phyloP scores from a whole-genome alignment of 352 stramenopile genomes.

The Phytophthora hybrid region DNA sequence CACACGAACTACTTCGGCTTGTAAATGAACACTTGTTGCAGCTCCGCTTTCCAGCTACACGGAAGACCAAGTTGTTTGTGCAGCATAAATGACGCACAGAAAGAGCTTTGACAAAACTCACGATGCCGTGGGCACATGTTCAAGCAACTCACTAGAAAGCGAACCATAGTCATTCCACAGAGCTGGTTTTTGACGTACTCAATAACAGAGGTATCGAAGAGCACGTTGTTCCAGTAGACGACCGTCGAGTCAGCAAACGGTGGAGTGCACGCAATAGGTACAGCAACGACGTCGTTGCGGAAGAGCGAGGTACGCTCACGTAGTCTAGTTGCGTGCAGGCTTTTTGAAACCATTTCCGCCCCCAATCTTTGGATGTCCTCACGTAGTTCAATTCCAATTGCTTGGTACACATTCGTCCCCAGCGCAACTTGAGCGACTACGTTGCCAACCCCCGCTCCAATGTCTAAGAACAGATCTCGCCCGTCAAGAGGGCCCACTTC shows the following conservation, averaged over 20 bases:
- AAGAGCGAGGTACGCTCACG: not conserved
- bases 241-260: constrained; percentile 3
- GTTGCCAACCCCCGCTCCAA: constrained; percentile 11
- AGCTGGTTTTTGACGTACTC: not conserved
- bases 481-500: not conserved
- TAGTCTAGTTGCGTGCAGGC: not conserved
- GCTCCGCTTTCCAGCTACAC: not conserved
- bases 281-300: not conserved
- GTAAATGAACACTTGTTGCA: not conserved
- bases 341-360: not conserved
- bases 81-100: not conserved
- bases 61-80: not conserved
- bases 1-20: not conserved
- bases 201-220: constrained; percentile 1
- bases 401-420: not conserved
- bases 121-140: not conserved
- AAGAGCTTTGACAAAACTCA: not conserved
- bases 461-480: constrained; percentile 3
- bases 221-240: constrained; percentile 16
- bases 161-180: not conserved
- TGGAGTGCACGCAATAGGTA: not conserved
- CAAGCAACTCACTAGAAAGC: not conserved
- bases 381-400: constrained; percentile 14
- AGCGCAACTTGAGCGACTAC: not conserved
- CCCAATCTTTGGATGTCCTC: not conserved